A percentile compares a stretch with the other conserved stretches of the same genome.
These are phyloP conservation scores for Orobanche coerulescens DNA, from an alignment of 257 asterid genomes.

Conservation along the genomic window DNA sequence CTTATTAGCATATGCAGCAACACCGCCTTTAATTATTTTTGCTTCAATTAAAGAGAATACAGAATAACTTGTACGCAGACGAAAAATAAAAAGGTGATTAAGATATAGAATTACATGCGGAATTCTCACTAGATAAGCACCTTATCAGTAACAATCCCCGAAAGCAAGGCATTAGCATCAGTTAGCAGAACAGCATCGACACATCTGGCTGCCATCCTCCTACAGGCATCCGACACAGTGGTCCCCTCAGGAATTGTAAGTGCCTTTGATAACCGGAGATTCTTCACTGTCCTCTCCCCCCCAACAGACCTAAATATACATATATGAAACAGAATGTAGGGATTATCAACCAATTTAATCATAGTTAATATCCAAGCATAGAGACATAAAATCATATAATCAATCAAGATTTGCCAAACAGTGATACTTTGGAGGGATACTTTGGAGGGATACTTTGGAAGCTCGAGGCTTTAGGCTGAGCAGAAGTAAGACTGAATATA, in stretches of 20 bases:
- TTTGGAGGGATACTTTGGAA: too few relatives aligned
- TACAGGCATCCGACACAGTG: slow-evolving; percentile 86
- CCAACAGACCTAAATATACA: slow-evolving; percentile 37
- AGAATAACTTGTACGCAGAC: background rate
- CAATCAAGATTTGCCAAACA: background rate
- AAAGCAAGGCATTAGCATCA: slow-evolving; percentile 85
- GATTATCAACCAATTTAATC: background rate
- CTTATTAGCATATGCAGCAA: slow-evolving; percentile 13
- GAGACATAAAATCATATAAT: background rate
- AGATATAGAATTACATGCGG: background rate
- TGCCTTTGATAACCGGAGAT: slow-evolving; percentile 82
- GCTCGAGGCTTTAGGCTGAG: too few relatives aligned
- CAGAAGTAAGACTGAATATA: too few relatives aligned
- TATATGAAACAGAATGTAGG: slow-evolving; percentile 1
- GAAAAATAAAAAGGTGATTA: background rate
- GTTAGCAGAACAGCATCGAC: slow-evolving; percentile 89
- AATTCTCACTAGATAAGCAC: slow-evolving; percentile 25
- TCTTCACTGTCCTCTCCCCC: slow-evolving; percentile 95
- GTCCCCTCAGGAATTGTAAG: slow-evolving; percentile 94
- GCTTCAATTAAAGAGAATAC: slow-evolving; percentile 1
- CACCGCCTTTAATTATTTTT: slow-evolving; percentile 4
- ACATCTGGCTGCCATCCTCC: slow-evolving; percentile 87
- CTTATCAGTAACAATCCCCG: slow-evolving; percentile 97
- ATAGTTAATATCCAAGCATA: background rate
- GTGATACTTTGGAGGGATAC: too few relatives aligned